Base-by-base conservation (phyloP, 2,329 filamentous ascomycete species). In the Penicillium sp. region DNA sequence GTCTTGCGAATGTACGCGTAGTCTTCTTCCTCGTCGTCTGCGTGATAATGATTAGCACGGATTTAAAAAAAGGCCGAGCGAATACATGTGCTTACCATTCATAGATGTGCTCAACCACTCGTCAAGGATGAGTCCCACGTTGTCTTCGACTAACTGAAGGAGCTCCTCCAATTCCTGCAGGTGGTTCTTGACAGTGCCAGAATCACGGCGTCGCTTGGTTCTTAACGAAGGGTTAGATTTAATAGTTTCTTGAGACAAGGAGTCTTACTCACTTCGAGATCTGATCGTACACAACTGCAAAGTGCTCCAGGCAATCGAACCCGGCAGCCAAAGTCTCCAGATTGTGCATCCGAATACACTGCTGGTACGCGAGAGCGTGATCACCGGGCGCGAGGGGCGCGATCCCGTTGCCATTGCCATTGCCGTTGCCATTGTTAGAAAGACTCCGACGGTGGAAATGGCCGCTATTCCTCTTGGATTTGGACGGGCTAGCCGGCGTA, bases 251-350 rank as follows among this genome's bases (percentile, higher is more conserved):
- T 28, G 12, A 35, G 13, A 28, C n/a, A 9, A 12, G 32, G 10
- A 28, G 6, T 6, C 37, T 1, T 6, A 64, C 72, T 57, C 60
- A 75, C 73, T 68, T 65, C 42, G 72, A 68, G 39, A 70, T 60
- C 44, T 69, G 64, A 40, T 79, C 74, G 47, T 78, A 78, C 42
- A 80, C 64, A 0, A 80, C 78, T 12, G 81, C 80, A 51, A 87
- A 81, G 1, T 80, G 82, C 67, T 90, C 86, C 57, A 90, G 75
- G 20, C 77, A 75, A 66, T 89, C 84, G 37, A 91, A 75, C 3
- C 79, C 81, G 44, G 78, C 76, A 39, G 86, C 79, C 25, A 91
- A 74, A 49, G 77, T 76, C 68, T 90, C 87, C 41, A 91, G 74
- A 57, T 89, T 85, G 54, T 80, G 80, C 68, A 83, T 84, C 41